These are phyloP conservation scores for Pachyrhizus erosus DNA, from an alignment of 306 rosid genomes.

Conservation along the genomic window DNA sequence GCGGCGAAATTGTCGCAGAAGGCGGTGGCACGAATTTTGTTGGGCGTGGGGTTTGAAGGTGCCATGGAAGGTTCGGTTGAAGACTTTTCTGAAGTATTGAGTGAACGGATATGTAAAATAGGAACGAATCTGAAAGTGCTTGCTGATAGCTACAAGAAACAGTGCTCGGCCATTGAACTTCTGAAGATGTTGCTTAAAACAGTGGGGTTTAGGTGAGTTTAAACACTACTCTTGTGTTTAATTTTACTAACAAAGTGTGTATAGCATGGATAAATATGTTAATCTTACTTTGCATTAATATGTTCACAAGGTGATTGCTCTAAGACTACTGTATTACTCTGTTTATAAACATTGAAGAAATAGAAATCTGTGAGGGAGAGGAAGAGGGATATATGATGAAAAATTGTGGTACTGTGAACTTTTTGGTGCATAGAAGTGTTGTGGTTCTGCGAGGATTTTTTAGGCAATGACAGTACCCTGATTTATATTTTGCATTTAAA, in stretches of 20 bases:
- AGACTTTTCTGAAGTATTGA: slow-evolving; percentile 77
- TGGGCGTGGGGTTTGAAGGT: slow-evolving; percentile 77
- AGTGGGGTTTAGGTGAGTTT: slow-evolving; percentile 73
- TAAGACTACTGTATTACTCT: background rate
- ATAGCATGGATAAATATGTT: slow-evolving; percentile 19
- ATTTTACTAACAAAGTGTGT: background rate
- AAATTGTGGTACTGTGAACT: background rate
- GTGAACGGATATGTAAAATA: slow-evolving; percentile 66
- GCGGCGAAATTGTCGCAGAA: slow-evolving; percentile 67
- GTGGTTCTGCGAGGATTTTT: background rate
- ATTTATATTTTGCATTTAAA: slow-evolving; percentile 31
- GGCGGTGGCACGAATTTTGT: slow-evolving; percentile 69
- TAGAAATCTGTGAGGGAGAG: background rate
- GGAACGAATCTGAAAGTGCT: slow-evolving; percentile 79
- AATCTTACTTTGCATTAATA: slow-evolving; percentile 8
- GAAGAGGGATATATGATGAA: slow-evolving; percentile 2
- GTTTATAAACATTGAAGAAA: slow-evolving; percentile 2
- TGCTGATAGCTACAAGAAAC: slow-evolving; percentile 83
- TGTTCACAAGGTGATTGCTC: slow-evolving; percentile 15
- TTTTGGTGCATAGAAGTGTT: background rate
- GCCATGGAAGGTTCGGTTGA: slow-evolving; percentile 80
- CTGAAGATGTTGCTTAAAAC: slow-evolving; percentile 91
- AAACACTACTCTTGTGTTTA: background rate
- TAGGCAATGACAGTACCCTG: slow-evolving; percentile 15
- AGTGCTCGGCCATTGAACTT: slow-evolving; percentile 82